phyloP scores from a whole-genome alignment of 1,284 basidiomycete species.

The Austropuccinia psidii region DNA sequence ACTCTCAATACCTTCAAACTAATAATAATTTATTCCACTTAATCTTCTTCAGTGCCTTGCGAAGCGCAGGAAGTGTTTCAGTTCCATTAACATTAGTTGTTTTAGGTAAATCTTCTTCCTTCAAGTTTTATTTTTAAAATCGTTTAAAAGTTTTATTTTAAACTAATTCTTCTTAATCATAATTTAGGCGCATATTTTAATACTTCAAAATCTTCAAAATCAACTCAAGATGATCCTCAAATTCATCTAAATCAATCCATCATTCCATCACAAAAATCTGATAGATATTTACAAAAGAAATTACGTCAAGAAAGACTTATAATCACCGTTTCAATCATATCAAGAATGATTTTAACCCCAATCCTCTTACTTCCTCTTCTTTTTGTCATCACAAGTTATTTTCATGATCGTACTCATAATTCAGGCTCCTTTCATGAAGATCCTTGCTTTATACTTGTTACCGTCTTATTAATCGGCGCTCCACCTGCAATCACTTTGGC shows the following conservation, averaged over 20 bases:
- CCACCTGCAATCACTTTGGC: constrained; percentile 44
- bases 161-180: not conserved
- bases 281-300: constrained; percentile 2
- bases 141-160: not conserved
- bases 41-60: constrained; percentile 45
- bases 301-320: constrained; percentile 27
- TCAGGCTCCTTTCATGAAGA: constrained; percentile 3
- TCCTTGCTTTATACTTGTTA: constrained; percentile 17
- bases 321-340: constrained; percentile 36
- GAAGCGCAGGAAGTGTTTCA: constrained; percentile 49
- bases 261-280: constrained; percentile 17
- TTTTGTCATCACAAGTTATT: not conserved
- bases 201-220: constrained; percentile 32
- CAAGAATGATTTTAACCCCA: constrained; percentile 30
- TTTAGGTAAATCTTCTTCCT: constrained; percentile 47
- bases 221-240: not conserved
- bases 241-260: not conserved
- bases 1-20: not conserved
- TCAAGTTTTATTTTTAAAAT: not conserved
- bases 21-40: not conserved
- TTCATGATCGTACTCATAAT: not conserved
- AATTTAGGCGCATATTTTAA: constrained; percentile 42
- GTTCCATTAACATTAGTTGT: constrained; percentile 51
- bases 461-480: constrained; percentile 28
- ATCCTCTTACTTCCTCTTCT: constrained; percentile 20